Conservation (phyloP, 768 basidiomycete genomes). For the Rhodocollybia butyracea region DNA sequence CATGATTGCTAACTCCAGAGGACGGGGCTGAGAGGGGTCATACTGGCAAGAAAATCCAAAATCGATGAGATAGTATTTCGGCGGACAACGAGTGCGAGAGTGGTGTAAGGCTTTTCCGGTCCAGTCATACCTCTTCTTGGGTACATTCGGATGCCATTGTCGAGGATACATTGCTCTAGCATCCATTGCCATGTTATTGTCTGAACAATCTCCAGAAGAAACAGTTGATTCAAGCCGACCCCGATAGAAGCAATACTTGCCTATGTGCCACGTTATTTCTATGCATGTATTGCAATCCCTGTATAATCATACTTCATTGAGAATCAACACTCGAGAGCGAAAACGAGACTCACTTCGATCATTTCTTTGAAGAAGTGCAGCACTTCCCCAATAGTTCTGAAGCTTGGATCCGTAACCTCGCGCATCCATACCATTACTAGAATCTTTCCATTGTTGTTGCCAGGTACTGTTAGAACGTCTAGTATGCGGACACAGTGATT, state of each 20-base stretch:
- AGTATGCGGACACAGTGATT: constrained; percentile 28
- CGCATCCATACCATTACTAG: constrained; percentile 27
- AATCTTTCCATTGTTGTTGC: constrained; percentile 11
- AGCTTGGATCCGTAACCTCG: constrained; percentile 14
- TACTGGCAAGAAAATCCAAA: constrained; percentile 32
- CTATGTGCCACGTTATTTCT: constrained; percentile 23
- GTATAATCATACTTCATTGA: not conserved
- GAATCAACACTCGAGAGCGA: not conserved
- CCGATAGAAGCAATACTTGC: too few relatives aligned
- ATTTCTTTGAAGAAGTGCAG: constrained; percentile 26
- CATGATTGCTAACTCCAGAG: constrained; percentile 26
- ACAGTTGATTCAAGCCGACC: not conserved
- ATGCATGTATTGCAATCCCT: constrained; percentile 33
- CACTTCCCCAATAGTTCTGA: constrained; percentile 27
- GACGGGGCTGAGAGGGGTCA: constrained; percentile 22
- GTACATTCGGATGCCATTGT: not conserved
- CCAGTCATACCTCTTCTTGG: constrained; percentile 1
- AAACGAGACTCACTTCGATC: constrained; percentile 20
- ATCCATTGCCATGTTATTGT: constrained; percentile 4
- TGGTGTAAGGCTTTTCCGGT: constrained; percentile 13
- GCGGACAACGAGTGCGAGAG: constrained; percentile 24
- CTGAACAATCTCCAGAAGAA: not conserved
- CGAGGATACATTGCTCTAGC: not conserved
- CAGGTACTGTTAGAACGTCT: constrained; percentile 19
- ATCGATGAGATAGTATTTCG: constrained; percentile 36